Evolutionary conservation across 768 basidiomycete species (phyloP), one percentile per base, ranked within the genome.

Genomic region (Russula lepida): DNA sequence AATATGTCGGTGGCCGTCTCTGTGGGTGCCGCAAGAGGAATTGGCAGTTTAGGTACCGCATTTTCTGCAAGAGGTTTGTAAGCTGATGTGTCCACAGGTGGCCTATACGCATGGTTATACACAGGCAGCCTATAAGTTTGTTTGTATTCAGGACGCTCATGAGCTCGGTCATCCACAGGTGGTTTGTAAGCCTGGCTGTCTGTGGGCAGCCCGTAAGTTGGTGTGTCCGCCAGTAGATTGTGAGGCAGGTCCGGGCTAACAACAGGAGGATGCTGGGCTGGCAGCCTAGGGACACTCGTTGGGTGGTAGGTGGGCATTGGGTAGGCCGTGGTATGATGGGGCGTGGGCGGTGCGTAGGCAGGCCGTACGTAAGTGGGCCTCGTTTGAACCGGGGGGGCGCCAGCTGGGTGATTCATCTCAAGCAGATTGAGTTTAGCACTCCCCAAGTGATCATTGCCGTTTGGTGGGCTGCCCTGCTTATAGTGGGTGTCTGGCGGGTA

Each of bases 361-460:
- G 57, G 57, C 9, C 28, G 56, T 27, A 23, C 53, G n/a, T 60
- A 44, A 28, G 59, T 47, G 3, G 63, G 58, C 32, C 41, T n/a
- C 28, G 60, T 51, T n/a, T 62, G 32, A 28, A 35, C 1, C 11
- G 43, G 44, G 43, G 33, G 39, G 41, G 11, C 28, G n/a, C n/a
- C n/a, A 0, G 21, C 6, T 2, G 23, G 35, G 21, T 4, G 50
- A 28, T 62, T 35, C 17, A 23, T n/a, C 6, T 47, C 19, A 39
- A 62, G 17, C 27, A 57, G 1, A 30, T 39, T 11, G 6, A 62
- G 5, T 32, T 57, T 37, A 9, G 50, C 2, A 35, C 28, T 21
- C 27, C 19, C 60, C 0, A 3, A 15, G 19, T 12, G 0, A 39
- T 53, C 30, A 25, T 19, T 25, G 1, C 28, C 13, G 27, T 32